phyloP scores from a whole-genome alignment of 148 eudicot species.

The Fallopia convolvulus region DNA sequence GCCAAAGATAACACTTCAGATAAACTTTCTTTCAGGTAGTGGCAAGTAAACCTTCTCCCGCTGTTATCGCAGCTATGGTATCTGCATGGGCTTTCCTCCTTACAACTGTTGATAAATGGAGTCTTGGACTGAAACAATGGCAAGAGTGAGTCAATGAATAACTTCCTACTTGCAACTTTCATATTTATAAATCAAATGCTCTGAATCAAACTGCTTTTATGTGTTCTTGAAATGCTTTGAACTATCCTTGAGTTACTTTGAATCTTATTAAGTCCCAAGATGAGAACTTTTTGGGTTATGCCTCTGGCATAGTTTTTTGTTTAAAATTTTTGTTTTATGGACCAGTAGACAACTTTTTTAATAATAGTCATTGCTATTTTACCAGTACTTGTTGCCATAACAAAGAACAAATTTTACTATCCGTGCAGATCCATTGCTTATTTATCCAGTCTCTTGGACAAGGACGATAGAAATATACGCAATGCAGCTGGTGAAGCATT shows the following conservation, averaged over 20 bases:
- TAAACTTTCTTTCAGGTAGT: constrained; percentile 45
- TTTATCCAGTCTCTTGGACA: constrained; percentile 60
- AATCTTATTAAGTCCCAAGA: not conserved
- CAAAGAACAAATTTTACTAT: not conserved
- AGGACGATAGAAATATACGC: constrained; percentile 76
- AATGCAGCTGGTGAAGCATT: constrained; percentile 94
- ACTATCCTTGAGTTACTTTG: not conserved
- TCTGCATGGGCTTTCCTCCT: constrained; percentile 93
- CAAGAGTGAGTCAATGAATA: constrained; percentile 50
- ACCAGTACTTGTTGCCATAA: not conserved
- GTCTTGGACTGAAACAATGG: constrained; percentile 54
- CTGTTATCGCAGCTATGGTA: constrained; percentile 56
- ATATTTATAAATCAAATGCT: not conserved
- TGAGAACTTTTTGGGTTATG: not conserved
- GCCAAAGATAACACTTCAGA: not conserved
- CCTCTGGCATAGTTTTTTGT: not conserved
- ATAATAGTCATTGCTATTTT: not conserved
- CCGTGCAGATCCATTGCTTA: constrained; percentile 59
- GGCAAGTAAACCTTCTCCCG: constrained; percentile 53
- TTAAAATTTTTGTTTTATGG: not conserved
- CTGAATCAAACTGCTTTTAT: not conserved
- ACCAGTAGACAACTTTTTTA: not conserved
- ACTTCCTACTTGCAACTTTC: not conserved
- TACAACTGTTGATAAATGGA: constrained; percentile 50
- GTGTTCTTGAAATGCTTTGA: not conserved